Evolutionary conservation across 495 filamentous ascomycete species (phyloP).

Genomic region (Amphirosellinia nigrospora): DNA sequence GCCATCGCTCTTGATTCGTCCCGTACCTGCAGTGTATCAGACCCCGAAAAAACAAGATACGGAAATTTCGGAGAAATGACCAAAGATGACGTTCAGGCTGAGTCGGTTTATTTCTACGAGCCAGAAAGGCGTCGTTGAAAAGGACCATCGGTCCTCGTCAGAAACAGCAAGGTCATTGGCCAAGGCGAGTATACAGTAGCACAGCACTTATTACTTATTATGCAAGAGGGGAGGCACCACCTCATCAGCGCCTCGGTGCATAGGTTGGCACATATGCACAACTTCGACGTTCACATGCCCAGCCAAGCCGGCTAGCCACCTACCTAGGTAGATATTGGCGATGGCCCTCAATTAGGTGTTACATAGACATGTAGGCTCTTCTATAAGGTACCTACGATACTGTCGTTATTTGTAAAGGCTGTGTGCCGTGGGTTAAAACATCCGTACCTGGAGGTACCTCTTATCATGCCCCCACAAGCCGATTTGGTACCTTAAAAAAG

Average conservation of each 20-base stretch:
- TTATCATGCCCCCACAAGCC: slow-evolving; percentile 24
- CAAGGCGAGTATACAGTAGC: background rate
- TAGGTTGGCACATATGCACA: background rate
- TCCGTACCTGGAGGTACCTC: slow-evolving; percentile 1
- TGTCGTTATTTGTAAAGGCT: background rate
- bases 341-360: background rate
- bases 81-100: slow-evolving; percentile 22
- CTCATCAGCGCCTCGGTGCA: background rate
- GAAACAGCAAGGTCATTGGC: background rate
- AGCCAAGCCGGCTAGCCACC: background rate
- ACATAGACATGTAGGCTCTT: too few species aligned
- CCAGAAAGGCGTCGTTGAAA: slow-evolving; percentile 6
- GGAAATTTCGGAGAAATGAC: slow-evolving; percentile 17
- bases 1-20: slow-evolving; percentile 20
- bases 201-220: background rate
- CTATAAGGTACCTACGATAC: too few species aligned
- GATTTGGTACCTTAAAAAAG: slow-evolving; percentile 3
- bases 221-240: background rate
- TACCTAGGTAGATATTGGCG: too few species aligned
- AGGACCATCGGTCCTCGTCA: background rate
- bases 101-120: slow-evolving; percentile 16
- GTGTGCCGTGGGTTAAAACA: background rate
- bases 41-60: slow-evolving; percentile 21
- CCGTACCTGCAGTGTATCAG: slow-evolving; percentile 25
- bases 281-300: slow-evolving; percentile 3